Base-by-base conservation (phyloP, 768 basidiomycete species). In the Psilocybe cubensis region DNA sequence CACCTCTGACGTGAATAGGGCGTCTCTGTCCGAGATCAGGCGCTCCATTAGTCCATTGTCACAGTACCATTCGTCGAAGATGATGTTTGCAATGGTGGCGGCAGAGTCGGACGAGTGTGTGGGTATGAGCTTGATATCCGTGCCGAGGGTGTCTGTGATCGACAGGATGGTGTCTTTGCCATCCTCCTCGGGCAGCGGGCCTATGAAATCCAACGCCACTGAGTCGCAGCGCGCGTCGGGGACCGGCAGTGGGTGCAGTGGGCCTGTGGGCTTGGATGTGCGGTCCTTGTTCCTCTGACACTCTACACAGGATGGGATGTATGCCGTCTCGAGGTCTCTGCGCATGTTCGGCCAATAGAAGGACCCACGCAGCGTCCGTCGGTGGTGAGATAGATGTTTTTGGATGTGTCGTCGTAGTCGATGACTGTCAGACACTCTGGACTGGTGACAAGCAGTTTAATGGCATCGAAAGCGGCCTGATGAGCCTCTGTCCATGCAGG, bases 261-360 rank as follows among this genome's bases (percentile, higher is more conserved):
- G 70, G 18, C 79, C 77, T 2, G 65, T 25, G 0, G 67, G 66
- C 14, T 63, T 62, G 0, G 61, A 51, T 0, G 73, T 76, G 0
- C 57, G 47, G 0, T 62, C 56, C 55, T 82, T 81, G 63, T 79
- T 74, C 0, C 70, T 51, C 47, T 78, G 74, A 42, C 80, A 83
- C 0, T 70, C 66, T 0, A 50, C 23, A 49, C 74, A 76, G 0
- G 61, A 58, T 0, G 72, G 71, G 0, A 80, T 68, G 55, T 80
- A 80, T 1, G 66, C 56, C 0, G 43, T 11, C 38, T 73, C 73
- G 0, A 78, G 62, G 24, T 73, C 62, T 5, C 42, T 29, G 47
- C 71, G 63, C 76, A 79, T 78, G 42, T 74, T 68, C 33, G 71
- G 70, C 73, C 71, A 71, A 45, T 72, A 77, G 42, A 68, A 77